phyloP scores from a whole-genome alignment of 1,284 basidiomycete genomes.

The Peniophora sp. region DNA sequence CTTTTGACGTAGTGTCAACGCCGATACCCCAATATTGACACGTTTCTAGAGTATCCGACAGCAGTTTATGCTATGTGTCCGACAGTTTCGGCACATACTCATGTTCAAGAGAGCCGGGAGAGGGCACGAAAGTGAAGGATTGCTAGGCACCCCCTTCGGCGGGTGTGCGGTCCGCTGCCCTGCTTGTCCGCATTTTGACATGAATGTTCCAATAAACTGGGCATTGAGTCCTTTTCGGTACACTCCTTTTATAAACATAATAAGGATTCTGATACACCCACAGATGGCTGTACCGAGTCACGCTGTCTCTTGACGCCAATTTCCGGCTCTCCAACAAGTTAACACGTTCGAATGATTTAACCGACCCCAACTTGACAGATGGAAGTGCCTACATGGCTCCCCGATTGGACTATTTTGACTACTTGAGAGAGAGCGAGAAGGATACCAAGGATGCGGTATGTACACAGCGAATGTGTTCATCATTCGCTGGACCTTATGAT shows the following conservation, averaged over 20 bases:
- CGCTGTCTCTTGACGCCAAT: slow-evolving; percentile 19
- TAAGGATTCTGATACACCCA: background rate
- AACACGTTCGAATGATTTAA: slow-evolving; percentile 1
- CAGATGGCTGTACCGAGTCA: slow-evolving; percentile 18
- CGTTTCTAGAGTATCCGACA: too few species aligned
- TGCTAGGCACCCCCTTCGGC: slow-evolving; percentile 6
- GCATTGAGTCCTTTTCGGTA: background rate
- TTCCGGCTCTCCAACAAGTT: slow-evolving; percentile 18
- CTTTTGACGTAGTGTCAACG: too few species aligned
- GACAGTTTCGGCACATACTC: slow-evolving; percentile 13
- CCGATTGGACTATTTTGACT: slow-evolving; percentile 2
- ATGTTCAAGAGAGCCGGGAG: slow-evolving; percentile 17
- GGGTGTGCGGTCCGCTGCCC: slow-evolving; percentile 17
- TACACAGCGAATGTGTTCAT: background rate
- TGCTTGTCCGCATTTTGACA: slow-evolving; percentile 20
- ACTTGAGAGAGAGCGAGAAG: background rate
- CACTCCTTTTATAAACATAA: background rate
- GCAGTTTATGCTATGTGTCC: background rate
- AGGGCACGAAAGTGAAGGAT: slow-evolving; percentile 12
- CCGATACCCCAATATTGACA: too few species aligned
- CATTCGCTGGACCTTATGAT: too few species aligned
- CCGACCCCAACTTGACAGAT: slow-evolving; percentile 13
- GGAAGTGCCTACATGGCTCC: slow-evolving; percentile 19
- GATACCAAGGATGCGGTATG: too few species aligned
- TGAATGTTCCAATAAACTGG: slow-evolving; percentile 17